These are phyloP conservation scores for Rhizomucor miehei DNA, from an alignment of 371 early-diverging fungal genomes.

Conservation along the genomic window DNA sequence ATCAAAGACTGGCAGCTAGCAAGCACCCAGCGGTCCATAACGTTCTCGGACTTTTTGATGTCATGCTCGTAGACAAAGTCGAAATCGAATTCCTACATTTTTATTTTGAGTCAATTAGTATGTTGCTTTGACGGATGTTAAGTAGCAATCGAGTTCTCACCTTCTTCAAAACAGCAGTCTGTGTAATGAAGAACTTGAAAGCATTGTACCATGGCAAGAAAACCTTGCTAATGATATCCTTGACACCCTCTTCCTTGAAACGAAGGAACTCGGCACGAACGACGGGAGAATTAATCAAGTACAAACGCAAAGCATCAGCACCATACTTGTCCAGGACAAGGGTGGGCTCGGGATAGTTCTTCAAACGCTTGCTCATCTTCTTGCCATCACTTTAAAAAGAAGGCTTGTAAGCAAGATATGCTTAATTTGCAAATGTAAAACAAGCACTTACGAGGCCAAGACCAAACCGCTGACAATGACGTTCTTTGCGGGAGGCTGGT, in stretches of 20 bases:
- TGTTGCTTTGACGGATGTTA: too few relatives aligned
- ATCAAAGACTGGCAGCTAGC: constrained; percentile 94
- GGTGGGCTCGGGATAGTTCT: constrained; percentile 99
- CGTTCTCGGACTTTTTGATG: constrained; percentile 74
- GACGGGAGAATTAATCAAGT: constrained; percentile 99
- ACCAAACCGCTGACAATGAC: constrained; percentile 99
- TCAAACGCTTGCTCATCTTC: constrained; percentile 99
- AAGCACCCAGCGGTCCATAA: constrained; percentile 98
- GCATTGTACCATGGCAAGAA: constrained; percentile 99
- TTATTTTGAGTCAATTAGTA: too few relatives aligned
- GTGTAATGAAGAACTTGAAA: constrained; percentile 95
- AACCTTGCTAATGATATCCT: constrained; percentile 93
- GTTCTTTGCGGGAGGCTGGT: constrained; percentile 99
- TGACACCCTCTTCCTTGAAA: constrained; percentile 99
- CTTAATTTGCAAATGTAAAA: not conserved
- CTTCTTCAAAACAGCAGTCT: constrained; percentile 86
- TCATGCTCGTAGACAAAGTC: constrained; percentile 77
- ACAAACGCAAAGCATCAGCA: constrained; percentile 98
- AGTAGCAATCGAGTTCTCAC: too few relatives aligned
- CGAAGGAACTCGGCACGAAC: constrained; percentile 97
- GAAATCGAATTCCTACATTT: constrained; percentile 55
- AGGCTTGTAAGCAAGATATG: not conserved
- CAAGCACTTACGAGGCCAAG: constrained; percentile 74
- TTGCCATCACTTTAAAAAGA: constrained; percentile 84
- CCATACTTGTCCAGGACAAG: constrained; percentile 91